Conservation (phyloP, 2,329 filamentous ascomycete genomes). For the Ophiostoma sp. region DNA sequence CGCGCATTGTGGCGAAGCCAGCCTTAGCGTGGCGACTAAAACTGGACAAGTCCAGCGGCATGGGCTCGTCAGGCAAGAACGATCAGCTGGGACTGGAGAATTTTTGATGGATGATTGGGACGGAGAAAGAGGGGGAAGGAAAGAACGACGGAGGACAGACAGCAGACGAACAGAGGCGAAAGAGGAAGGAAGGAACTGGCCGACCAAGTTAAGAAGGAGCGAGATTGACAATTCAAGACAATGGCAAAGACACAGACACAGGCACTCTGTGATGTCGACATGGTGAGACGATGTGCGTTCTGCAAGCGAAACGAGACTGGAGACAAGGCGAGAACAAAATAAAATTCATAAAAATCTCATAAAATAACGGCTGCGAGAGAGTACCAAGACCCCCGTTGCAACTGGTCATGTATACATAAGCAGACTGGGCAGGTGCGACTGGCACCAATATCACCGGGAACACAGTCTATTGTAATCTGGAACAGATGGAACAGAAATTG, state of each 20-base stretch:
- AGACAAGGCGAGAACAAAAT: not conserved
- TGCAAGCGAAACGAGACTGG: conserved; percentile 4
- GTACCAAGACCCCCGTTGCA: not conserved
- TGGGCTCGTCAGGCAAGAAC: conserved; percentile 15
- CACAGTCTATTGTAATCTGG: not conserved
- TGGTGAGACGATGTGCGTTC: not conserved
- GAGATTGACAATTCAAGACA: not conserved
- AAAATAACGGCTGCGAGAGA: not conserved
- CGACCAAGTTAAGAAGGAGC: not conserved
- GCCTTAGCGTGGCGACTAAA: conserved; percentile 16
- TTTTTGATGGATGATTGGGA: not conserved
- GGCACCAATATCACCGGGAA: not conserved
- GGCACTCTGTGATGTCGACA: not conserved
- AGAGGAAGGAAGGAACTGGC: not conserved
- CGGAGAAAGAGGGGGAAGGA: too few relatives aligned
- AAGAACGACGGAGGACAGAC: not conserved
- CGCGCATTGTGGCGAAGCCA: conserved; percentile 16
- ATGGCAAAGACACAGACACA: not conserved
- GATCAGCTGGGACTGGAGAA: not conserved
- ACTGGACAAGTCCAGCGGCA: not conserved
- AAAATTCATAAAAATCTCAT: not conserved
- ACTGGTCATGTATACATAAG: conserved; percentile 1
- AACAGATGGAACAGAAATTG: conserved; percentile 1
- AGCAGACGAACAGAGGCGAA: not conserved
- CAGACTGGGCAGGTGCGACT: not conserved